Conservation (phyloP, 257 asterid species). For the Verbena officinalis region DNA sequence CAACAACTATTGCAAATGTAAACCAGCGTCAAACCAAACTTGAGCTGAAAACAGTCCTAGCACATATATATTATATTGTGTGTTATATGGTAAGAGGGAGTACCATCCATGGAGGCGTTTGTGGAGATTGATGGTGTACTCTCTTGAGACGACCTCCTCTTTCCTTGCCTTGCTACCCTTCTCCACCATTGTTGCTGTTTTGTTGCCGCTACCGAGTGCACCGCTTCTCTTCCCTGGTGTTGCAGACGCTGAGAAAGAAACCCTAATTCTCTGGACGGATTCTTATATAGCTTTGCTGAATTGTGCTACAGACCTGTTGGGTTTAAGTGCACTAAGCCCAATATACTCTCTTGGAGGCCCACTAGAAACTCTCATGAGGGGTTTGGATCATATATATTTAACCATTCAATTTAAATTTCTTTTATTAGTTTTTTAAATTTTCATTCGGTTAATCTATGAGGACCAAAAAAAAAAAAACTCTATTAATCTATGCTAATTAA, state of each 20-base stretch:
- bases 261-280: slow-evolving; percentile 25
- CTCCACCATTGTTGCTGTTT: slow-evolving; percentile 50
- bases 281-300: slow-evolving; percentile 19
- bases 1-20: not conserved
- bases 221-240: not conserved
- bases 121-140: slow-evolving; percentile 61
- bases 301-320: not conserved
- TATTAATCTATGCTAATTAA: too few species aligned
- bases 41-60: too few species aligned
- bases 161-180: slow-evolving; percentile 44
- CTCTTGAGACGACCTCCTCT: slow-evolving; percentile 57
- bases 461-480: too few species aligned
- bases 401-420: too few species aligned
- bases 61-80: not conserved
- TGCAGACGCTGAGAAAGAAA: slow-evolving; percentile 28
- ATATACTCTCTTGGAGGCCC: not conserved
- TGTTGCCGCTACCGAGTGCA: slow-evolving; percentile 28
- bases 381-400: too few species aligned
- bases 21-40: too few species aligned
- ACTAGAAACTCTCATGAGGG: not conserved
- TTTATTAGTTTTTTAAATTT: too few species aligned
- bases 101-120: slow-evolving; percentile 64
- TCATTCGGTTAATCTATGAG: too few species aligned
- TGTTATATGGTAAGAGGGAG: slow-evolving; percentile 24
- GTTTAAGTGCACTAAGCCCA: not conserved